Evolutionary conservation across 805 yeast species (phyloP).

Genomic region (Kurtzmaniella fragi): DNA sequence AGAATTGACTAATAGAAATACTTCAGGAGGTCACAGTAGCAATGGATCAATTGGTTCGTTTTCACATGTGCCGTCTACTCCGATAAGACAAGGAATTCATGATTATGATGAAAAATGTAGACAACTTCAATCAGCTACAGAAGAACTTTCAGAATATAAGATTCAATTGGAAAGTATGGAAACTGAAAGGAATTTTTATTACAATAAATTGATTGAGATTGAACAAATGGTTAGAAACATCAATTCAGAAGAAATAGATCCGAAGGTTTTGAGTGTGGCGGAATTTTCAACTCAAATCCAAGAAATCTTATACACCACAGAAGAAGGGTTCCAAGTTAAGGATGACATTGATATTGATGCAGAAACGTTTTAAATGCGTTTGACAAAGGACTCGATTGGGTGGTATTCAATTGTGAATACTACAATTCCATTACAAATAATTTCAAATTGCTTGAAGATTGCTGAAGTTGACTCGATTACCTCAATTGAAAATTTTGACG

Average conservation of each 20-base stretch:
- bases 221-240: constrained; percentile 70
- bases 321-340: constrained; percentile 78
- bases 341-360: constrained; percentile 16
- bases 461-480: too few species aligned
- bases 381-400: too few species aligned
- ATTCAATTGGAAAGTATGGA: constrained; percentile 62
- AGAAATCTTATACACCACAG: constrained; percentile 71
- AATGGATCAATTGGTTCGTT: background rate
- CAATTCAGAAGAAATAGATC: constrained; percentile 15
- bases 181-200: constrained; percentile 86
- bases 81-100: constrained; percentile 17
- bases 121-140: constrained; percentile 35
- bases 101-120: constrained; percentile 44
- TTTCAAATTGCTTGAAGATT: too few species aligned
- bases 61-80: background rate
- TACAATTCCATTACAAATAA: too few species aligned
- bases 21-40: constrained; percentile 4
- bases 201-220: constrained; percentile 81
- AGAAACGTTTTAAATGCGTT: constrained; percentile 20
- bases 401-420: too few species aligned
- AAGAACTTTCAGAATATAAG: constrained; percentile 53
- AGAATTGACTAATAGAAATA: background rate
- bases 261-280: constrained; percentile 15
- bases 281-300: constrained; percentile 53
- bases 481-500: too few species aligned